Evolutionary conservation across 2,329 filamentous ascomycete species (phyloP).

Genomic region (Dactylonectria macrodidyma): DNA sequence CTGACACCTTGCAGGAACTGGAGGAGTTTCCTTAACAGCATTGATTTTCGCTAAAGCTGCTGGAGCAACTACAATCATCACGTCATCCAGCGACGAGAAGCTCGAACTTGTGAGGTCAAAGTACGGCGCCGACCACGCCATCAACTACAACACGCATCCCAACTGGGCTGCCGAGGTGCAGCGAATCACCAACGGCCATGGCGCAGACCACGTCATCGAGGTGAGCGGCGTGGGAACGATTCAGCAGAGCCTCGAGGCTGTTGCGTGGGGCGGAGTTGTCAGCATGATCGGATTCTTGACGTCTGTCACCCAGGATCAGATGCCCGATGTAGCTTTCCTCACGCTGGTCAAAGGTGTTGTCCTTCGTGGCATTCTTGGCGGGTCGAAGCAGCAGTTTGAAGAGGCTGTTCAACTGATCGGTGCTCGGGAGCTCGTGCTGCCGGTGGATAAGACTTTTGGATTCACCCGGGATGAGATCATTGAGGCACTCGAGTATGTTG

Average conservation of each 20-base stretch:
- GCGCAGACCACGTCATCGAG: constrained; percentile 59
- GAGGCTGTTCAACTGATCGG: constrained; percentile 6
- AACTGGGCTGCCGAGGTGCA: constrained; percentile 63
- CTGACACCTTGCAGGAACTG: constrained; percentile 55
- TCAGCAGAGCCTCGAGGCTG: constrained; percentile 60
- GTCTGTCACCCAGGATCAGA: neutral
- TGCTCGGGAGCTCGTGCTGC: neutral
- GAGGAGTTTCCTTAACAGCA: constrained; percentile 61
- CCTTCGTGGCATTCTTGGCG: constrained; percentile 20
- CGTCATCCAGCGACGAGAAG: constrained; percentile 66
- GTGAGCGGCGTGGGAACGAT: constrained; percentile 58
- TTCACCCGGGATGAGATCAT: constrained; percentile 10
- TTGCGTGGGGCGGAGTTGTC: constrained; percentile 62
- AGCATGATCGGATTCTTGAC: constrained; percentile 60
- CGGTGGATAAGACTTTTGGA: neutral
- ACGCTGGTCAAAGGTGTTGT: constrained; percentile 13
- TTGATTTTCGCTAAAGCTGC: constrained; percentile 63
- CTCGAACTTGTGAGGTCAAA: constrained; percentile 53
- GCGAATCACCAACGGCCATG: constrained; percentile 58
- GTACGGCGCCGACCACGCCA: constrained; percentile 59
- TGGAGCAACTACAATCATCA: constrained; percentile 62
- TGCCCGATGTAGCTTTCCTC: constrained; percentile 8
- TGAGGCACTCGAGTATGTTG: neutral
- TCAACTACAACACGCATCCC: constrained; percentile 65
- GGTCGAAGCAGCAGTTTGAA: constrained; percentile 30